Conservation (phyloP, 768 basidiomycete genomes). For the Russula earlei region DNA sequence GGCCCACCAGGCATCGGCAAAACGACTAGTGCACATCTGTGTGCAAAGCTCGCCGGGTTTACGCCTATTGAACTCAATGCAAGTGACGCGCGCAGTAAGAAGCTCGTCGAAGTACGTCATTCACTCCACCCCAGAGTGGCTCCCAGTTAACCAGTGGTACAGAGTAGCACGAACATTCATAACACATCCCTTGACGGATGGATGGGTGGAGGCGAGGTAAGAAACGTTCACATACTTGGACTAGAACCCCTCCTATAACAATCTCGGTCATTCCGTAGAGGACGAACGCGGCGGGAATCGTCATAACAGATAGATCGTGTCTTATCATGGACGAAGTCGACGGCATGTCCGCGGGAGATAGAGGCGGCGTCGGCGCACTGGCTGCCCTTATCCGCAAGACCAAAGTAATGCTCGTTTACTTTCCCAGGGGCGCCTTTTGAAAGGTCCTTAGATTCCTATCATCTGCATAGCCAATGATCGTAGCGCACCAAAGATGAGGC, state of each 20-base stretch:
- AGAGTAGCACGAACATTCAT: slow-evolving; percentile 86
- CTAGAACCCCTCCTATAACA: background rate
- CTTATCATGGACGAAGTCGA: slow-evolving; percentile 99
- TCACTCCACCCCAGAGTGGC: too few species aligned
- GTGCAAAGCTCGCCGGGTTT: slow-evolving; percentile 83
- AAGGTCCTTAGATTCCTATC: slow-evolving; percentile 65
- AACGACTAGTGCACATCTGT: slow-evolving; percentile 90
- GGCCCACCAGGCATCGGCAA: slow-evolving; percentile 97
- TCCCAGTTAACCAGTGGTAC: background rate
- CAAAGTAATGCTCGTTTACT: slow-evolving; percentile 40
- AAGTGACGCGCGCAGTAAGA: slow-evolving; percentile 92
- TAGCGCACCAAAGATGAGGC: slow-evolving; percentile 83
- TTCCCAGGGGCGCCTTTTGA: background rate
- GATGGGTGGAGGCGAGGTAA: slow-evolving; percentile 49
- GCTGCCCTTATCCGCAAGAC: slow-evolving; percentile 90
- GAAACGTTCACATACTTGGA: slow-evolving; percentile 11
- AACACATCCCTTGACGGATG: slow-evolving; percentile 86
- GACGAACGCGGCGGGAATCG: slow-evolving; percentile 60
- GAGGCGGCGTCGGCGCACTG: slow-evolving; percentile 92
- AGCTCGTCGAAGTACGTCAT: slow-evolving; percentile 74
- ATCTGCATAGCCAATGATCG: slow-evolving; percentile 96
- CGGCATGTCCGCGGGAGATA: slow-evolving; percentile 96
- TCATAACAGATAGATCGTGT: slow-evolving; percentile 71
- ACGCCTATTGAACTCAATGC: slow-evolving; percentile 95
- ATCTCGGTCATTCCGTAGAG: slow-evolving; percentile 27